Percentiles rank a stretch among this genome's conserved stretches.
Evolutionary conservation across 306 rosid species (phyloP).

Genomic region (Rosa chinensis): DNA sequence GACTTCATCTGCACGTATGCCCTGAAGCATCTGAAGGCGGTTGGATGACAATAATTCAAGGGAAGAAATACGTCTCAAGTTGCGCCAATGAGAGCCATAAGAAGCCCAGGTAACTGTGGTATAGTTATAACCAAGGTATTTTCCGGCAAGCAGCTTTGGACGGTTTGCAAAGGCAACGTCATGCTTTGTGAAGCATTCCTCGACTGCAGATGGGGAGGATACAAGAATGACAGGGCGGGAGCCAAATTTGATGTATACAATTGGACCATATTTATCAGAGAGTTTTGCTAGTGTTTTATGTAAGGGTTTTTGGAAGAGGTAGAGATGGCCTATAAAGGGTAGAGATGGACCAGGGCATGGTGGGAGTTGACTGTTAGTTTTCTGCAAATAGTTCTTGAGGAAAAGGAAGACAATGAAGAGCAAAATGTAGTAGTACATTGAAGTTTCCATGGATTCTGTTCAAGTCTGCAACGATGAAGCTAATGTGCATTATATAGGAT

Average conservation of each 20-base stretch:
- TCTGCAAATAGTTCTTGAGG: neutral
- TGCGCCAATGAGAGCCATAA: constrained; percentile 44
- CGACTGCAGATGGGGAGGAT: constrained; percentile 38
- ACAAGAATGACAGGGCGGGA: constrained; percentile 34
- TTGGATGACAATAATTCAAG: constrained; percentile 30
- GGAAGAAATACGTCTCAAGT: constrained; percentile 33
- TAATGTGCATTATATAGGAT: neutral
- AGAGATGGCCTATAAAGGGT: constrained; percentile 42
- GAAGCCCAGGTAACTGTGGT: constrained; percentile 33
- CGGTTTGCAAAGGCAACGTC: constrained; percentile 48
- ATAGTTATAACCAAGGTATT: constrained; percentile 35
- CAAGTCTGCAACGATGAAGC: neutral
- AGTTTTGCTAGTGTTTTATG: constrained; percentile 31
- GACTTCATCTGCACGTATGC: constrained; percentile 32
- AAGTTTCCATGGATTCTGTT: constrained; percentile 15
- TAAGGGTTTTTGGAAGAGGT: constrained; percentile 35
- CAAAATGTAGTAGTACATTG: neutral
- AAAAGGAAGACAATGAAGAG: constrained; percentile 6
- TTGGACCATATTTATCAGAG: constrained; percentile 29
- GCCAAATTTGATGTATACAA: constrained; percentile 34
- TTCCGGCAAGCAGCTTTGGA: constrained; percentile 27
- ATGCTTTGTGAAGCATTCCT: constrained; percentile 39
- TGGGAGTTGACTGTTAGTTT: constrained; percentile 20
- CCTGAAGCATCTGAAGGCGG: constrained; percentile 27
- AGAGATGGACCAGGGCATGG: constrained; percentile 31